These are phyloP conservation scores for Pyricularia sp. DNA, from an alignment of 2,329 filamentous ascomycete species.

Conservation along the genomic window DNA sequence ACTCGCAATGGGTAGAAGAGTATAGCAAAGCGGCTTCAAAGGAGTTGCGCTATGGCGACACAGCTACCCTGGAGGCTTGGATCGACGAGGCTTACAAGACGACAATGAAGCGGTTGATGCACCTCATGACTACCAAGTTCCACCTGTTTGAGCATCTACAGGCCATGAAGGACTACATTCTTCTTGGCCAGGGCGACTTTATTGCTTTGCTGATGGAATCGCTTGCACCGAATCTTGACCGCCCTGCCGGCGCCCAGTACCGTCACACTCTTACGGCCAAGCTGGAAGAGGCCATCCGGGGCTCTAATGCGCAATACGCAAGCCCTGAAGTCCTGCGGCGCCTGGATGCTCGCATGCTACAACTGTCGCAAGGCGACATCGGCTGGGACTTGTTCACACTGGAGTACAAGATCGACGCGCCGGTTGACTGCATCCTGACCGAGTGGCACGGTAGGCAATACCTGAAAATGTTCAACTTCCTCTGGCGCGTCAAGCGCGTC, in stretches of 20 bases:
- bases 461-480: slow-evolving; percentile 97
- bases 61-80: slow-evolving; percentile 78
- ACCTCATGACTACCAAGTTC: slow-evolving; percentile 93
- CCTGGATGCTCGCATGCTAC: slow-evolving; percentile 95
- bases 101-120: slow-evolving; percentile 89
- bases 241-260: slow-evolving; percentile 94
- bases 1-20: slow-evolving; percentile 88
- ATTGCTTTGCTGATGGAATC: slow-evolving; percentile 97
- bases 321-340: slow-evolving; percentile 82
- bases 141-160: slow-evolving; percentile 86
- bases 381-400: slow-evolving; percentile 99
- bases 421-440: slow-evolving; percentile 93
- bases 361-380: slow-evolving; percentile 91
- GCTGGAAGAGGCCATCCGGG: slow-evolving; percentile 91
- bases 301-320: slow-evolving; percentile 95
- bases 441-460: slow-evolving; percentile 95
- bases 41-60: slow-evolving; percentile 87
- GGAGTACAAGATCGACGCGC: slow-evolving; percentile 96
- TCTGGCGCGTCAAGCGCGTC: slow-evolving; percentile 96
- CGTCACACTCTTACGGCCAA: slow-evolving; percentile 96
- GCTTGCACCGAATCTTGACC: slow-evolving; percentile 81
- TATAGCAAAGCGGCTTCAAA: slow-evolving; percentile 92
- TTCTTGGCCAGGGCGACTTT: slow-evolving; percentile 94
- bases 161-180: slow-evolving; percentile 87
- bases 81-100: slow-evolving; percentile 98